Base-by-base conservation (phyloP, 2,329 filamentous ascomycete genomes). In the Monilinia fructicola region DNA sequence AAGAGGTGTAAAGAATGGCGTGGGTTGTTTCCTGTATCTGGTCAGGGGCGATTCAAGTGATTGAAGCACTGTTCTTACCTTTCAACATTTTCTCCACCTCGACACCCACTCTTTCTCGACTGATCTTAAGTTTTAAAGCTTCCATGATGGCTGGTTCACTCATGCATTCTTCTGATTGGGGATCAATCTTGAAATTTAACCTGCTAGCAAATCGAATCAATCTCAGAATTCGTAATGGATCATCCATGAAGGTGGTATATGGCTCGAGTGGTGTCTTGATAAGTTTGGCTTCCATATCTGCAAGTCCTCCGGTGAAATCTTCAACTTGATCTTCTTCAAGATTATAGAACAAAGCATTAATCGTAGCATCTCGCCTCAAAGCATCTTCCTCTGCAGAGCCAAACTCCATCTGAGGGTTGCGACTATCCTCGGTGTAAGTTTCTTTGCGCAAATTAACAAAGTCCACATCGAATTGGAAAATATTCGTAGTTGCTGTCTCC, bases 301-400 rank as follows among this genome's bases (percentile, higher is more conserved):
- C 76, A 46, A 96, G 80, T 0, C 95, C 94, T 10, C 85, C 84
- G 0, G 92, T 96, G 69, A 96, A 90, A 76, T 99, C 95, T 77
- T 98, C 94, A 46, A 98, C 85, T 67, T 84, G 74, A 44, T 86
- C 84, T 0, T 89, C 92, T 74, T 93, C 88, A 50, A 99, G 81
- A 73, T 98, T 98, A 81, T 95, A 98, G 79, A 98, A 98, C 69
- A 99, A 85, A 31, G 95, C 92, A 76, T 99, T 99, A 69, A 98
- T 88, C 0, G 93, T 97, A 28, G 94, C 93, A 81, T 99, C 94
- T 58, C 94, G 87, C 28, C 94, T 88, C 71, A 93, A 77, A 2
- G 94, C 94, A 78, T 99, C 94, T 77, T 99, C 93, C 76, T 91
- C 85, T 0, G 94, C 89, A 0, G 92, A 97, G 6, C 94, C 95